Evolutionary conservation across 139 green algal genomes (phyloP).

Genomic region (Edaphochlamys debaryana): DNA sequence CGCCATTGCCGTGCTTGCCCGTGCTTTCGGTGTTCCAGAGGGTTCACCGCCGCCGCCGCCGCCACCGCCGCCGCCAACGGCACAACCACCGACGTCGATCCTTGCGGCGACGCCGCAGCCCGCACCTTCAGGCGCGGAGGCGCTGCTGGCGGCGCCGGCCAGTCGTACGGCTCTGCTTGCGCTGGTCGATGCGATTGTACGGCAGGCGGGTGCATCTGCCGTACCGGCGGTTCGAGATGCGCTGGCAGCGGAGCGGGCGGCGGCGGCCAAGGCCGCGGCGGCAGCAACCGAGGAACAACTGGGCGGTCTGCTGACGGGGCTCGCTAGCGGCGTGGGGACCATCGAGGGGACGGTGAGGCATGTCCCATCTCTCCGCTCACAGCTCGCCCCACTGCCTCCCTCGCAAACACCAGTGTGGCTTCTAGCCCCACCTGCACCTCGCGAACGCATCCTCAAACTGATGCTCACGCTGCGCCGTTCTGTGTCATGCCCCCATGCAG

Average conservation of each 20-base stretch:
- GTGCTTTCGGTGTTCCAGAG: no score
- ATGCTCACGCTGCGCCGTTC: neutral
- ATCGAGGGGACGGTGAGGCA: neutral
- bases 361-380: no score
- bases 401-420: neutral
- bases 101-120: neutral
- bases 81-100: neutral
- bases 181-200: slow-evolving; percentile 12
- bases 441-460: neutral
- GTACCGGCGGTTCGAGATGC: slow-evolving; percentile 7
- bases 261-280: neutral
- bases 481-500: neutral
- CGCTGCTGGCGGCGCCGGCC: neutral
- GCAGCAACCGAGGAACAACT: neutral
- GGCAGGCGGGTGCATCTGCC: neutral
- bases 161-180: slow-evolving; percentile 2
- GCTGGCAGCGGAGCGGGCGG: neutral
- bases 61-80: neutral
- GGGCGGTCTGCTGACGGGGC: neutral
- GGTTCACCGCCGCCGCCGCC: no score
- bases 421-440: neutral
- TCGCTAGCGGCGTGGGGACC: neutral
- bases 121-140: no score
- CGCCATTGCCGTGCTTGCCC: no score
- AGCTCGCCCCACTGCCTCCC: neutral